These are phyloP conservation scores for Cardamine resedifolia DNA, from an alignment of 345 rosid species.

Conservation along the genomic window DNA sequence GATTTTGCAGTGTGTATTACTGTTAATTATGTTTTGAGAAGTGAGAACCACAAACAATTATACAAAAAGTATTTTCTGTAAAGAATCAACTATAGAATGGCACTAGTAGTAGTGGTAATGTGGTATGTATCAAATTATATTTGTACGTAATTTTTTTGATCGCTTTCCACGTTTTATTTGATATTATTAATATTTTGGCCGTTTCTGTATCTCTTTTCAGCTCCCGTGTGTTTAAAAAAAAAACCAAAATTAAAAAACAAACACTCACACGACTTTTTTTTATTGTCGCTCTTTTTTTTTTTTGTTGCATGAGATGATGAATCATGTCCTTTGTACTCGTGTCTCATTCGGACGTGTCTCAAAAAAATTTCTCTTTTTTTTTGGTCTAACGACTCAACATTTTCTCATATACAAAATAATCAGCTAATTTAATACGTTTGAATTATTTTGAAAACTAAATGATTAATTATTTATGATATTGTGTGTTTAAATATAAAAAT, in stretches of 20 bases:
- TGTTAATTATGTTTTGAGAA: background rate
- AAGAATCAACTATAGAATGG: too few species aligned
- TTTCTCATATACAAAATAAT: background rate
- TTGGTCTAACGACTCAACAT: too few species aligned
- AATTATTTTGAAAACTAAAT: background rate
- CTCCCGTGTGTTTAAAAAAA: too few species aligned
- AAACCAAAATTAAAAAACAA: too few species aligned
- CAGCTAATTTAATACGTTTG: background rate
- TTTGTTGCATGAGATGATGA: slow-evolving; percentile 30
- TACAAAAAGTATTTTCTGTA: background rate
- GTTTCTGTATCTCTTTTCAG: background rate
- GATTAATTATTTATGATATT: too few species aligned
- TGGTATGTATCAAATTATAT: background rate
- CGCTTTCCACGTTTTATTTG: background rate
- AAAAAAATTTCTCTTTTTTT: too few species aligned
- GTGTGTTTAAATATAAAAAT: too few species aligned
- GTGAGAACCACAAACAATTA: background rate
- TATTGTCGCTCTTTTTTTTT: too few species aligned
- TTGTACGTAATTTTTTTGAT: background rate
- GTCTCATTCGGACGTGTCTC: slow-evolving; percentile 25
- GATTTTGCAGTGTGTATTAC: background rate
- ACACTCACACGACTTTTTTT: too few species aligned
- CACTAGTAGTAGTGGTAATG: too few species aligned
- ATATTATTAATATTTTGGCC: background rate
- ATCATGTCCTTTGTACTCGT: slow-evolving; percentile 23